Percentiles rank a stretch among this genome's conserved stretches.
phyloP scores from a whole-genome alignment of 2,329 filamentous ascomycete species.

The Dactylellina drechsleri region DNA sequence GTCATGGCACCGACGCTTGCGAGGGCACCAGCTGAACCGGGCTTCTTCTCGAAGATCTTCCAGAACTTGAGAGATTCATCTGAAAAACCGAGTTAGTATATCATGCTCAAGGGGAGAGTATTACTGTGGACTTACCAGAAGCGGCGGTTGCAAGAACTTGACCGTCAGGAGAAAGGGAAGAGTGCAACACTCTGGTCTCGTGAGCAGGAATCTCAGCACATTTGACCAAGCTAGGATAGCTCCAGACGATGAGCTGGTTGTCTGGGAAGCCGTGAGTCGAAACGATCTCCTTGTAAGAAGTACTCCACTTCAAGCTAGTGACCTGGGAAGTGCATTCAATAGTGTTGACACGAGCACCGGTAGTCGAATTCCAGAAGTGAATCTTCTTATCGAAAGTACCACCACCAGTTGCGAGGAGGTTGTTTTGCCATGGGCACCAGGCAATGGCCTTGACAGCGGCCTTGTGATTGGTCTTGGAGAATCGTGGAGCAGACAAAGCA shows the following conservation, averaged over 20 bases:
- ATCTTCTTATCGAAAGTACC: slow-evolving; percentile 97
- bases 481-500: slow-evolving; percentile 91
- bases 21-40: slow-evolving; percentile 72
- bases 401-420: slow-evolving; percentile 81
- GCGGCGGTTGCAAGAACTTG: slow-evolving; percentile 95
- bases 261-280: slow-evolving; percentile 98
- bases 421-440: slow-evolving; percentile 93
- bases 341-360: slow-evolving; percentile 96
- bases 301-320: slow-evolving; percentile 94
- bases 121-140: slow-evolving; percentile 63
- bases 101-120: slow-evolving; percentile 11
- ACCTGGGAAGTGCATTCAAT: slow-evolving; percentile 99
- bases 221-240: slow-evolving; percentile 94
- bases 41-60: slow-evolving; percentile 99
- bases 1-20: slow-evolving; percentile 58
- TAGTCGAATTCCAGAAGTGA: slow-evolving; percentile 99
- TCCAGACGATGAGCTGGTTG: slow-evolving; percentile 99
- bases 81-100: slow-evolving; percentile 58
- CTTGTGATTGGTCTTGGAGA: slow-evolving; percentile 97
- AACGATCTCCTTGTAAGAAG: slow-evolving; percentile 96
- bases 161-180: slow-evolving; percentile 93
- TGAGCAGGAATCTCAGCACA: slow-evolving; percentile 98
- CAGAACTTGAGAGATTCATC: slow-evolving; percentile 99
- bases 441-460: slow-evolving; percentile 96
- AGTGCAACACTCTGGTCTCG: slow-evolving; percentile 95